Percentiles rank a stretch among this genome's conserved stretches.
phyloP scores from a whole-genome alignment of 2,329 filamentous ascomycete species.

The Pyrenochaeta sp. region DNA sequence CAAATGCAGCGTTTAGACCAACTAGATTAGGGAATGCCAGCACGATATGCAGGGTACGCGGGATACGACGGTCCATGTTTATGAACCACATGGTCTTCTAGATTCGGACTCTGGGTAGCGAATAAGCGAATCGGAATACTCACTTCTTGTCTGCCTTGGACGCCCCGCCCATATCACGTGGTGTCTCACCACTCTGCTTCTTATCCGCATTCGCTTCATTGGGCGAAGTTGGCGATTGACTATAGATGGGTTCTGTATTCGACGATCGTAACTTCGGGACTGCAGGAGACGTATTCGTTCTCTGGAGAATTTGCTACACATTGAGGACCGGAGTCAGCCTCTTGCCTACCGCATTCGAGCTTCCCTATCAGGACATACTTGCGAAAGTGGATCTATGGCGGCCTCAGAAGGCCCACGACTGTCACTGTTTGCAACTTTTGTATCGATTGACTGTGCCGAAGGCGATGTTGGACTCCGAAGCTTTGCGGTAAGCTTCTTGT shows the following conservation, averaged over 20 bases:
- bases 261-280: constrained; percentile 64
- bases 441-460: constrained; percentile 23
- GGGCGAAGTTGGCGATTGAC: constrained; percentile 38
- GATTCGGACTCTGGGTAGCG: constrained; percentile 3
- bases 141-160: constrained; percentile 48
- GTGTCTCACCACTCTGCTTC: constrained; percentile 36
- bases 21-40: constrained; percentile 3
- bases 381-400: constrained; percentile 71
- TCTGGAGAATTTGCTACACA: constrained; percentile 64
- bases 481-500: constrained; percentile 37
- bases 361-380: constrained; percentile 58
- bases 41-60: constrained; percentile 6
- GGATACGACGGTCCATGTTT: constrained; percentile 3
- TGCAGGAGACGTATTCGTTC: constrained; percentile 69
- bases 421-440: constrained; percentile 28
- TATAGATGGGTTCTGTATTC: constrained; percentile 45
- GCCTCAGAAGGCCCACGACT: constrained; percentile 38
- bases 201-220: constrained; percentile 60
- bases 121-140: constrained; percentile 20
- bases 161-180: constrained; percentile 27
- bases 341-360: background rate
- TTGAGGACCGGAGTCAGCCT: constrained; percentile 17
- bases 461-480: constrained; percentile 33
- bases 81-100: background rate
- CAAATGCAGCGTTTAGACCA: constrained; percentile 16